Evolutionary conservation across 202 grass and related monocot genomes (phyloP).

Genomic region (Cymbopogon flexuosus): DNA sequence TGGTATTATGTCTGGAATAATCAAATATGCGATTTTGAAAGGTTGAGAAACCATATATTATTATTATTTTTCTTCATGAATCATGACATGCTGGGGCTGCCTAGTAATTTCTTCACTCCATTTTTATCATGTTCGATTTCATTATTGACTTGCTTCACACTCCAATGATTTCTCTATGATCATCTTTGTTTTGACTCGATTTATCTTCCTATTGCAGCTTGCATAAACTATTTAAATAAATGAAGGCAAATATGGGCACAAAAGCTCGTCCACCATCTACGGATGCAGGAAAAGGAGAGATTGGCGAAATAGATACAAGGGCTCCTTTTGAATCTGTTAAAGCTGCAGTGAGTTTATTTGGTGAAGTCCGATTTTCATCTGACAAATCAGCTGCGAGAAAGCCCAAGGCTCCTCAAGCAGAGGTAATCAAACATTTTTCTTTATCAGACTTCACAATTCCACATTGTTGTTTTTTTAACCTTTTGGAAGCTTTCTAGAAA

Average conservation of each 20-base stretch:
- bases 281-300: conserved; percentile 53
- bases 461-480: background rate
- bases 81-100: background rate
- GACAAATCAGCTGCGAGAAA: conserved; percentile 51
- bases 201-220: conserved; percentile 31
- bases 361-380: conserved; percentile 59
- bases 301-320: conserved; percentile 83
- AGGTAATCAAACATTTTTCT: conserved; percentile 34
- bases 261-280: conserved; percentile 46
- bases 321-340: conserved; percentile 88
- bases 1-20: background rate
- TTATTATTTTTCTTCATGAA: background rate
- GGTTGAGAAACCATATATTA: background rate
- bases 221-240: conserved; percentile 5
- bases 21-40: background rate
- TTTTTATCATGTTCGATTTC: background rate
- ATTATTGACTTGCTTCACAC: conserved; percentile 5
- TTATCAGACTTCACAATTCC: background rate
- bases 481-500: background rate
- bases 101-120: background rate
- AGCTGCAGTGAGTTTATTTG: conserved; percentile 90
- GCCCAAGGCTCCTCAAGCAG: conserved; percentile 60
- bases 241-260: conserved; percentile 48
- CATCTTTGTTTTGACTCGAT: conserved; percentile 15
- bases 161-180: background rate